Conservation (phyloP, 306 rosid species). For the Begonia loranthoides region DNA sequence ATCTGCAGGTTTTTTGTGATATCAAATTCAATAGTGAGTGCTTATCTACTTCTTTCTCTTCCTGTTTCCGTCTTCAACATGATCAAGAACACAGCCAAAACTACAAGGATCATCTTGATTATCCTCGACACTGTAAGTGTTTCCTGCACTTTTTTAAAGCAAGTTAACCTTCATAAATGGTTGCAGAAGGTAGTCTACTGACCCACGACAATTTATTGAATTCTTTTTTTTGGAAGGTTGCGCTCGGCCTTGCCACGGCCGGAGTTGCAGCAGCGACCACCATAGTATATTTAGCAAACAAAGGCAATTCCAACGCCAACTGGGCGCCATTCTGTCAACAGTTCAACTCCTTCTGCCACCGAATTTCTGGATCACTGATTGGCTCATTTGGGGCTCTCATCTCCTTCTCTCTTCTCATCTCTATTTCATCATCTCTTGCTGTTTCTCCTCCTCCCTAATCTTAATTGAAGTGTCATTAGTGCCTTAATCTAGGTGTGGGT, state of each 20-base stretch:
- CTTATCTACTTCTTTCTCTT: slow-evolving; percentile 38
- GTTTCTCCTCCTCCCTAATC: too few relatives aligned
- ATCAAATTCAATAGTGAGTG: slow-evolving; percentile 36
- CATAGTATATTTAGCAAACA: slow-evolving; percentile 29
- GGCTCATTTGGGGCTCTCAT: slow-evolving; percentile 2
- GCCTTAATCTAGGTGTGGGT: too few relatives aligned
- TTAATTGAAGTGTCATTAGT: too few relatives aligned
- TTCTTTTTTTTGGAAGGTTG: slow-evolving; percentile 14
- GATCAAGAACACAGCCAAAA: slow-evolving; percentile 17
- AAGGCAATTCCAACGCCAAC: slow-evolving; percentile 29
- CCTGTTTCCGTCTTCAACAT: slow-evolving; percentile 36
- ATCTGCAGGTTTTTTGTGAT: slow-evolving; percentile 38
- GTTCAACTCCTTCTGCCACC: slow-evolving; percentile 22
- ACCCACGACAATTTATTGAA: too few relatives aligned
- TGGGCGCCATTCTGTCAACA: slow-evolving; percentile 35
- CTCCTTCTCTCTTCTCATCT: not conserved
- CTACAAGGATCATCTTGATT: slow-evolving; percentile 27
- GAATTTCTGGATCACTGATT: slow-evolving; percentile 11
- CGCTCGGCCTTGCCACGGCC: slow-evolving; percentile 21
- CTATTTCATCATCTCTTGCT: not conserved
- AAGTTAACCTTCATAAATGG: too few relatives aligned
- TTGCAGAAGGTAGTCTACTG: too few relatives aligned
- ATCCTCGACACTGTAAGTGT: not conserved
- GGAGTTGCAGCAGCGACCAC: slow-evolving; percentile 34
- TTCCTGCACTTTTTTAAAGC: too few relatives aligned